Evolutionary conservation across 106 monocot genomes (phyloP), one percentile per base, ranked within the genome.

Genomic region (Apostasia ramifera): DNA sequence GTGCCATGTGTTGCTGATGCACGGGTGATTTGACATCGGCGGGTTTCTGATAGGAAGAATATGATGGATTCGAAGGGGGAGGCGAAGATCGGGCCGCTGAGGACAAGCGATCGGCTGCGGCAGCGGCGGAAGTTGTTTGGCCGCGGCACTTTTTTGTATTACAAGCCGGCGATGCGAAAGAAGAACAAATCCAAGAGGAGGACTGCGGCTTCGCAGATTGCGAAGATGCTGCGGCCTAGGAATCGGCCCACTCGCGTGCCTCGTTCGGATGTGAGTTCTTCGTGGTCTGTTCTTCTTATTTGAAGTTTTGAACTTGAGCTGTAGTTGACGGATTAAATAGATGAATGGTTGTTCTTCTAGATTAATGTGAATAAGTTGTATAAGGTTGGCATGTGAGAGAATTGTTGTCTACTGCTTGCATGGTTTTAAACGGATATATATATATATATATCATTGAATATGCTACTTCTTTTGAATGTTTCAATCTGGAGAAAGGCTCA

Each of bases 71-170:
- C 79, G 51, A 91, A 85, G 62, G 75, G 64, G 47, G 88, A 74
- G 1, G 59, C 66, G 0, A 74, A 53, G 43, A 69, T 39, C 59
- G 61, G 79, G 61, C 82, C 82, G 9, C 2, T 87, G 70, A 82
- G 97, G 76, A 90, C 87, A 2, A 98, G 97, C 62, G 92, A 90
- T 57, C 78, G 97, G 63, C 61, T 93, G 14, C 82, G 89, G 74
- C 78, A 90, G 70, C 82, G 87, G 57, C 80, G 79, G 45, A 93
- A 85, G 81, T 37, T 81, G 8, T 89, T 65, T 57, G 83, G 76
- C 13, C 64, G 76, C 39, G 42, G 68, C 6, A 13, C 61, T 14
- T 87, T 63, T 62, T 40, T 83, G 43, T 90, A 87, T 63, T 98
- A 85, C 71, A 81, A 81, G 44, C 87, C 86, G 38, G 64, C 51